A percentile compares a stretch with the other conserved stretches of the same genome.
phyloP scores from a whole-genome alignment of 305 asterid species.

The Caryopteris hybrid region DNA sequence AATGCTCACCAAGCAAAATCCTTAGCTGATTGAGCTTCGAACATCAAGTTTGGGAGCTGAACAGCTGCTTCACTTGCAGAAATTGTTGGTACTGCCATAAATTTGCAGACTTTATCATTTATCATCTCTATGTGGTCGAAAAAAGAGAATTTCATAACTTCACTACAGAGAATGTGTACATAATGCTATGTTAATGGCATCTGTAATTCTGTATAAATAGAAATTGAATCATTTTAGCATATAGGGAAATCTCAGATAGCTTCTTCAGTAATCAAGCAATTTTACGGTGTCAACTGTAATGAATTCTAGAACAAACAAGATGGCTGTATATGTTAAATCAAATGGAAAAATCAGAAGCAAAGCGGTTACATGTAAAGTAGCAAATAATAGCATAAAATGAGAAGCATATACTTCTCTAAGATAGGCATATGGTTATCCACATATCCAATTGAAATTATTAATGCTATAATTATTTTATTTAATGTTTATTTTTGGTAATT shows the following conservation, averaged over 20 bases:
- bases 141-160: background rate
- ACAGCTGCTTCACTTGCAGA: constrained; percentile 54
- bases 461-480: too few relatives aligned
- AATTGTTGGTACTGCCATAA: constrained; percentile 32
- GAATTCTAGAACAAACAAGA: background rate
- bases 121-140: background rate
- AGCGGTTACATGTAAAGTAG: background rate
- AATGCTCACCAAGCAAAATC: constrained; percentile 78
- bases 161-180: background rate
- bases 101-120: constrained; percentile 3
- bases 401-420: background rate
- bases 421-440: too few relatives aligned
- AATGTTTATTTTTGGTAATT: too few relatives aligned
- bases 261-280: background rate
- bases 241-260: background rate
- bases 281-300: background rate
- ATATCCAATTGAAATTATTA: too few relatives aligned
- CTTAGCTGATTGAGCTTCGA: constrained; percentile 81
- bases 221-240: background rate
- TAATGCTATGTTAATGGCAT: background rate
- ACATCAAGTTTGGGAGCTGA: constrained; percentile 53
- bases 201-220: too few relatives aligned
- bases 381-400: background rate
- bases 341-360: background rate
- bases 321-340: background rate